Conservation (phyloP, 257 asterid genomes). For the Hygrophila difformis region DNA sequence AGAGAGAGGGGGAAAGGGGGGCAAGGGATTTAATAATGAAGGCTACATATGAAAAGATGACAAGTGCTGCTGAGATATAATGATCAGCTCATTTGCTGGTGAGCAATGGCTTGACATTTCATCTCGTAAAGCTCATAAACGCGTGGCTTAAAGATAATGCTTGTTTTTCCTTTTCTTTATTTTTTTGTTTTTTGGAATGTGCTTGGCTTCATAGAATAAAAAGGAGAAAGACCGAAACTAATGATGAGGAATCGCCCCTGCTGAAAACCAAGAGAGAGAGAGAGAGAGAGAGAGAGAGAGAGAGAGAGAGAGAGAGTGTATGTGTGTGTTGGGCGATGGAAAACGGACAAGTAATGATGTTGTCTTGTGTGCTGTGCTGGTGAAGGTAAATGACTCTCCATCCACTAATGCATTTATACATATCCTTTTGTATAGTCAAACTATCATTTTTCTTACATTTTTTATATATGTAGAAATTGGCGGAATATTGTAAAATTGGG, state of each 20-base stretch:
- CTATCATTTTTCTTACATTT: background rate
- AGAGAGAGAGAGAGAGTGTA: conserved; percentile 12
- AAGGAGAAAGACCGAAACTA: conserved; percentile 16
- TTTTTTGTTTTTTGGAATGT: background rate
- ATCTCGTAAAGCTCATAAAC: conserved; percentile 31
- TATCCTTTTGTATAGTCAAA: background rate
- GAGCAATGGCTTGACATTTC: conserved; percentile 28
- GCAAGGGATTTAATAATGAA: conserved; percentile 25
- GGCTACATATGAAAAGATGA: conserved; percentile 31
- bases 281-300: too few species aligned
- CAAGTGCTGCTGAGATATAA: conserved; percentile 52
- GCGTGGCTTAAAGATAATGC: conserved; percentile 26
- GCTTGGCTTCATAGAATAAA: conserved; percentile 9
- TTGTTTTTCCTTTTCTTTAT: background rate
- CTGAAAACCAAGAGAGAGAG: conserved; percentile 20
- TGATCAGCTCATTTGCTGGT: conserved; percentile 44
- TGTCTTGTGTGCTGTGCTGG: conserved; percentile 42
- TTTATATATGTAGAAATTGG: background rate
- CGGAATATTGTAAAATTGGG: too few species aligned
- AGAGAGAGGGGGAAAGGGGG: conserved; percentile 3
- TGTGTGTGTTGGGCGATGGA: too few species aligned
- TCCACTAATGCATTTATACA: background rate
- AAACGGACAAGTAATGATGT: conserved; percentile 52
- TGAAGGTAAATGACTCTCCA: conserved; percentile 25
- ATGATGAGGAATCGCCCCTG: conserved; percentile 18